Evolutionary conservation across 305 asterid species (phyloP).

Genomic region (Petunia hybrid): DNA sequence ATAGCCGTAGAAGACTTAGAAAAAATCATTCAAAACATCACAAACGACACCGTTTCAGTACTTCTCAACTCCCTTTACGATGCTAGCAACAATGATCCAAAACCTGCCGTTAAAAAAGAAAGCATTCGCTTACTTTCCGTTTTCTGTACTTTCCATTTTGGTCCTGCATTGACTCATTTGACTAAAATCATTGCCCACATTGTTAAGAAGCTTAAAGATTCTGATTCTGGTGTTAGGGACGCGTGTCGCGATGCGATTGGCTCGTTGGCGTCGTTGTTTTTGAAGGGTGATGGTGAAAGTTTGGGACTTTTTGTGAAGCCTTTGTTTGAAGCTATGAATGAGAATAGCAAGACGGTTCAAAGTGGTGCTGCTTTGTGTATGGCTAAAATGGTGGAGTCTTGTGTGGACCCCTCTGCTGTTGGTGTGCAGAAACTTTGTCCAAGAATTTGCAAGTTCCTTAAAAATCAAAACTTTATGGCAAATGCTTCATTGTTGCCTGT

Average conservation of each 20-base stretch:
- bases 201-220: constrained; percentile 80
- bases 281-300: constrained; percentile 57
- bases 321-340: constrained; percentile 86
- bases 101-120: constrained; percentile 86
- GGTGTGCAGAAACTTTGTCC: constrained; percentile 82
- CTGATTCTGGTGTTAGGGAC: constrained; percentile 89
- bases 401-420: constrained; percentile 61
- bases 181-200: constrained; percentile 78
- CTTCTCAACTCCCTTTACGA: constrained; percentile 90
- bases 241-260: constrained; percentile 90
- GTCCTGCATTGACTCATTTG: constrained; percentile 75
- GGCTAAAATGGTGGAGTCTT: constrained; percentile 85
- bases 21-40: constrained; percentile 46
- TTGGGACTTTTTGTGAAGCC: constrained; percentile 87
- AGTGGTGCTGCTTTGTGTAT: constrained; percentile 87
- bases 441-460: constrained; percentile 83
- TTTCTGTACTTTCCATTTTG: constrained; percentile 69
- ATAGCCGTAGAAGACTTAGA: constrained; percentile 73
- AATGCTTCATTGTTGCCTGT: constrained; percentile 85
- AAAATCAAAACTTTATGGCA: constrained; percentile 78
- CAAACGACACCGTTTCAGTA: constrained; percentile 84
- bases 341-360: constrained; percentile 85
- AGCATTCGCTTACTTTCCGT: constrained; percentile 69
- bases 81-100: constrained; percentile 71
- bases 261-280: constrained; percentile 67